A percentile compares a stretch with the other conserved stretches of the same genome.
Evolutionary conservation across 495 filamentous ascomycete species (phyloP).

Genomic region (Aspergillus biplanus): DNA sequence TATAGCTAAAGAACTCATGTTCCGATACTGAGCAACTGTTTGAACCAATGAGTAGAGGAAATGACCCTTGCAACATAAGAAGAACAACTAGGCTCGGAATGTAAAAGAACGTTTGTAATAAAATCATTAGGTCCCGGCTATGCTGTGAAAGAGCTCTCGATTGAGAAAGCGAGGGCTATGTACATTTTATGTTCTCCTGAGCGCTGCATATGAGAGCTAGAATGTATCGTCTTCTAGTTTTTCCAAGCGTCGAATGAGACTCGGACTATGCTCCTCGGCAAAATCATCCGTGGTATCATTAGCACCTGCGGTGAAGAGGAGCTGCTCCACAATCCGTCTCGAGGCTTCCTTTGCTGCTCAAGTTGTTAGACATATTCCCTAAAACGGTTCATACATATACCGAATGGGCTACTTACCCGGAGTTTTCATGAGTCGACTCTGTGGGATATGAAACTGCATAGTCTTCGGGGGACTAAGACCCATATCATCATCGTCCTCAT

Average conservation of each 20-base stretch:
- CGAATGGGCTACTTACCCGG: conserved; percentile 66
- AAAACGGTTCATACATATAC: too few relatives aligned
- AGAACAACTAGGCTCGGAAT: too few relatives aligned
- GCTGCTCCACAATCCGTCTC: conserved; percentile 86
- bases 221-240: conserved; percentile 73
- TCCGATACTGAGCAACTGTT: neutral
- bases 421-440: conserved; percentile 84
- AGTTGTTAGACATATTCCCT: neutral
- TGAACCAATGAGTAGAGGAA: neutral
- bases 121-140: too few relatives aligned
- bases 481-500: conserved; percentile 58
- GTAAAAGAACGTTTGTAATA: too few relatives aligned
- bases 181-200: too few relatives aligned
- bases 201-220: conserved; percentile 30
- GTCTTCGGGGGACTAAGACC: conserved; percentile 89
- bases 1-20: neutral
- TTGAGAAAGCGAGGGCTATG: too few relatives aligned
- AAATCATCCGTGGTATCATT: conserved; percentile 51
- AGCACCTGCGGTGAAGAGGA: conserved; percentile 76
- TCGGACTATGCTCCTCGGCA: conserved; percentile 69
- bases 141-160: too few relatives aligned
- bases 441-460: conserved; percentile 93
- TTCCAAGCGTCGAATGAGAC: conserved; percentile 69
- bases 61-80: too few relatives aligned
- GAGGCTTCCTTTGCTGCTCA: conserved; percentile 83